Conservation (phyloP, 176 grass and related monocot species). For the Bothriochloa decipiens region DNA sequence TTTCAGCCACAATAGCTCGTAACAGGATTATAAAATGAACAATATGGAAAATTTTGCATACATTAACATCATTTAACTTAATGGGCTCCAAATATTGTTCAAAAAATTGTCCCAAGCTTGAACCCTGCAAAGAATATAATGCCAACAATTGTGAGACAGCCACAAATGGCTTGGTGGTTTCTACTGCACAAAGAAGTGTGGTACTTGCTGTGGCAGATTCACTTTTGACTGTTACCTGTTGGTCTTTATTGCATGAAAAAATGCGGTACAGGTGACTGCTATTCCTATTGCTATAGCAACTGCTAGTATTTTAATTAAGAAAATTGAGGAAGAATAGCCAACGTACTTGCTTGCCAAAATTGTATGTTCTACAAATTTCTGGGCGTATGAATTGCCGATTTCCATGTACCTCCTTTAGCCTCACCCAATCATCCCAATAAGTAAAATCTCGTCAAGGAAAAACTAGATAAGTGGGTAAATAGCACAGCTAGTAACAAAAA, state of each 20-base stretch:
- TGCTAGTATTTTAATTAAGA: not conserved
- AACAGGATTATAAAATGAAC: slow-evolving; percentile 14
- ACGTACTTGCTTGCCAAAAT: slow-evolving; percentile 96
- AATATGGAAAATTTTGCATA: slow-evolving; percentile 39
- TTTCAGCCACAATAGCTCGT: slow-evolving; percentile 19
- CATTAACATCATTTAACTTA: slow-evolving; percentile 90
- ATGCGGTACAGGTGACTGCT: not conserved
- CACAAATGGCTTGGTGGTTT: not conserved
- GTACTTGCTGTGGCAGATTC: not conserved
- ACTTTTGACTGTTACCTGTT: not conserved
- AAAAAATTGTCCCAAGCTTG: slow-evolving; percentile 95
- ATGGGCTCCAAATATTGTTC: slow-evolving; percentile 83
- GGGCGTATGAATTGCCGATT: slow-evolving; percentile 90
- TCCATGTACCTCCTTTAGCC: slow-evolving; percentile 88
- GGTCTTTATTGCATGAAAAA: slow-evolving; percentile 20
- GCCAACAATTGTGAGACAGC: slow-evolving; percentile 15
- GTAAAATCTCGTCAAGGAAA: slow-evolving; percentile 91
- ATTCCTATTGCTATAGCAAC: not conserved
- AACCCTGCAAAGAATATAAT: slow-evolving; percentile 63
- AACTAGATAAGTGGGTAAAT: slow-evolving; percentile 27
- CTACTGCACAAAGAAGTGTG: slow-evolving; percentile 1
- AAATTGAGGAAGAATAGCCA: slow-evolving; percentile 31
- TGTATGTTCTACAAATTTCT: slow-evolving; percentile 98
- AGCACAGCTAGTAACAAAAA: slow-evolving; percentile 13
- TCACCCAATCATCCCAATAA: slow-evolving; percentile 99